A percentile compares a stretch with the other conserved stretches of the same genome.
phyloP scores from a whole-genome alignment of 208 protist species.

The Trypanosoma brucei region DNA sequence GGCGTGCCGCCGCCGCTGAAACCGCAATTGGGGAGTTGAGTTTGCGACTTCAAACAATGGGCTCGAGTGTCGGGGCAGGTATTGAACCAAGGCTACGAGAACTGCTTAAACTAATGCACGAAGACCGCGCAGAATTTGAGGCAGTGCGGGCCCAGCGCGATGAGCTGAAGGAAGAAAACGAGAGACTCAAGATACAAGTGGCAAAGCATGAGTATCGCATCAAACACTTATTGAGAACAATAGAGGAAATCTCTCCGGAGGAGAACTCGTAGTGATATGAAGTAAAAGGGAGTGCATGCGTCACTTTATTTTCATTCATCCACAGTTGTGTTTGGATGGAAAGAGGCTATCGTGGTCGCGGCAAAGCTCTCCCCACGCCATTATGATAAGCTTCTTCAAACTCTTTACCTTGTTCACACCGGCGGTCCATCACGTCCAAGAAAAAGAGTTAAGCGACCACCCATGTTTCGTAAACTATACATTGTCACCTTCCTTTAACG shows the following conservation, averaged over 20 bases:
- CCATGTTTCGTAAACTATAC: no score
- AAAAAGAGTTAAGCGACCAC: no score
- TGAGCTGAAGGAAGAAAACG: constrained; percentile 76
- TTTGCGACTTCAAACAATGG: constrained; percentile 16
- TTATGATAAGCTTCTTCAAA: no score
- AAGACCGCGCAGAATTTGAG: constrained; percentile 77
- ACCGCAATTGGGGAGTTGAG: constrained; percentile 41
- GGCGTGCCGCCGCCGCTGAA: constrained; percentile 43
- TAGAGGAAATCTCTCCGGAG: constrained; percentile 45
- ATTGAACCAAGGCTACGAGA: constrained; percentile 43
- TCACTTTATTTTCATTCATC: not conserved
- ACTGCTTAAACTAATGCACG: constrained; percentile 54
- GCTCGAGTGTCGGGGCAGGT: constrained; percentile 3
- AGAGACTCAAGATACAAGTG: constrained; percentile 52
- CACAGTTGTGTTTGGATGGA: no score
- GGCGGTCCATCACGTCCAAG: no score
- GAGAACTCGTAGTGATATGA: constrained; percentile 20
- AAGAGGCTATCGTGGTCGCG: no score
- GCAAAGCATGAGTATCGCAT: constrained; percentile 76
- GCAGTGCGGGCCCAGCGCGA: constrained; percentile 67
- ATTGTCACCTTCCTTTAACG: no score
- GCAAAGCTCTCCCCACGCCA: no score
- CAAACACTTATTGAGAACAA: constrained; percentile 82
- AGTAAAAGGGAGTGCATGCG: not conserved
- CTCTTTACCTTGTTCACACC: no score